A percentile compares a stretch with the other conserved stretches of the same genome.
These are phyloP conservation scores for Capsella rubella DNA, from an alignment of 441 rosid species.

Conservation along the genomic window DNA sequence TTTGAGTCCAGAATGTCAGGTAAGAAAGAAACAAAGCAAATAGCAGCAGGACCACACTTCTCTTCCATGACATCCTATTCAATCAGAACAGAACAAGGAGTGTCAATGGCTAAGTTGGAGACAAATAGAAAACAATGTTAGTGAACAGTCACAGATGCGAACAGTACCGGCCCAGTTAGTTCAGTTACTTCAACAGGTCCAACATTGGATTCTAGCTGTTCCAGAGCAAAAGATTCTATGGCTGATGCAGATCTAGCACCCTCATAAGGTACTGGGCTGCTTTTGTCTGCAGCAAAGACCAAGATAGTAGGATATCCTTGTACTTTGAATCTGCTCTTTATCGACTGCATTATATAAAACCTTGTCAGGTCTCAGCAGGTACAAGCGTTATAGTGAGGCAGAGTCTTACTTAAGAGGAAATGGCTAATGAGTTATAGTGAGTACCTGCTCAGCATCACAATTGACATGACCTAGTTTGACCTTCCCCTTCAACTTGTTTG, in stretches of 20 bases:
- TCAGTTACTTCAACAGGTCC: constrained; percentile 94
- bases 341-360: constrained; percentile 62
- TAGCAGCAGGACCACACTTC: constrained; percentile 94
- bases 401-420: constrained; percentile 5
- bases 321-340: constrained; percentile 95
- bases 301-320: constrained; percentile 98
- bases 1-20: constrained; percentile 97
- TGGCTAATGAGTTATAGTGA: constrained; percentile 2
- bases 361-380: constrained; percentile 17
- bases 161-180: constrained; percentile 74
- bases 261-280: constrained; percentile 79
- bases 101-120: constrained; percentile 10
- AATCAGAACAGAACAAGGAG: constrained; percentile 7
- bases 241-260: constrained; percentile 95
- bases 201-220: constrained; percentile 82
- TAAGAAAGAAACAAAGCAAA: constrained; percentile 92
- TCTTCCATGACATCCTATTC: constrained; percentile 85
- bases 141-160: constrained; percentile 5
- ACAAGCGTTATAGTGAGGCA: constrained; percentile 15
- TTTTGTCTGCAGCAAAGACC: constrained; percentile 93
- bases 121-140: constrained; percentile 9
- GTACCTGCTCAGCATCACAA: constrained; percentile 91
- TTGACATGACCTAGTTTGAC: constrained; percentile 97
- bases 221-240: constrained; percentile 88
- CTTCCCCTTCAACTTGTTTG: constrained; percentile 91